Conservation (phyloP, 1,284 basidiomycete genomes). For the Ganoderma resinaceum region DNA sequence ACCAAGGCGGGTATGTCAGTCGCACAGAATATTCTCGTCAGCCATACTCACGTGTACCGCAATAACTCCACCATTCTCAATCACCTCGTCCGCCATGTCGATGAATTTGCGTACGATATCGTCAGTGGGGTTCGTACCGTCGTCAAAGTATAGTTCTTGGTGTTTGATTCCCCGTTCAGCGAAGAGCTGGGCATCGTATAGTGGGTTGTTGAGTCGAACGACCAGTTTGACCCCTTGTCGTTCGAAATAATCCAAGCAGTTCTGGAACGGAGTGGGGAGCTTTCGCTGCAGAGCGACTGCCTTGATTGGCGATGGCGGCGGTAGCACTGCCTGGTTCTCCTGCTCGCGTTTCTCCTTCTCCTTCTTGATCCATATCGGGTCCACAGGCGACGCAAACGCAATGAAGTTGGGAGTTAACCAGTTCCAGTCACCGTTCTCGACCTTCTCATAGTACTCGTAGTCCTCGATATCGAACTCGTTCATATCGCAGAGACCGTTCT, state of each 20-base stretch:
- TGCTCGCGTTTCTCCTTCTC: conserved; percentile 63
- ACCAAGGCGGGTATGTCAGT: conserved; percentile 30
- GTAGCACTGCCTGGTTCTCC: conserved; percentile 40
- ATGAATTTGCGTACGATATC: conserved; percentile 95
- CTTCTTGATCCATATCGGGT: conserved; percentile 76
- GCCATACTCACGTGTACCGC: conserved; percentile 80
- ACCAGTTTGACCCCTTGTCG: conserved; percentile 90
- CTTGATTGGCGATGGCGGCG: conserved; percentile 40
- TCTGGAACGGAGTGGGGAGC: conserved; percentile 80
- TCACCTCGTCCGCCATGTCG: conserved; percentile 79
- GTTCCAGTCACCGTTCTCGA: conserved; percentile 98
- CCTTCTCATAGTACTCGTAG: conserved; percentile 94
- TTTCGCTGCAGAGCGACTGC: conserved; percentile 73
- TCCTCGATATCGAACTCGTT: conserved; percentile 90
- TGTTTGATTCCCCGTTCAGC: conserved; percentile 90
- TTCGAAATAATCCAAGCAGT: conserved; percentile 93
- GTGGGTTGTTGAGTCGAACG: conserved; percentile 92
- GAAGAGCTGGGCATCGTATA: conserved; percentile 92
- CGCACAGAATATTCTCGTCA: conserved; percentile 14
- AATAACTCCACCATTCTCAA: conserved; percentile 82
- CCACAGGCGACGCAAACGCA: conserved; percentile 95
- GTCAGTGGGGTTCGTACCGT: conserved; percentile 97
- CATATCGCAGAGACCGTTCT: conserved; percentile 89
- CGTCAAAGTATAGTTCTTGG: conserved; percentile 95
- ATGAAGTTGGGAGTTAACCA: conserved; percentile 94